A percentile compares a stretch with the other conserved stretches of the same genome.
Conservation (phyloP, 306 rosid species). For the Malus fusca region DNA sequence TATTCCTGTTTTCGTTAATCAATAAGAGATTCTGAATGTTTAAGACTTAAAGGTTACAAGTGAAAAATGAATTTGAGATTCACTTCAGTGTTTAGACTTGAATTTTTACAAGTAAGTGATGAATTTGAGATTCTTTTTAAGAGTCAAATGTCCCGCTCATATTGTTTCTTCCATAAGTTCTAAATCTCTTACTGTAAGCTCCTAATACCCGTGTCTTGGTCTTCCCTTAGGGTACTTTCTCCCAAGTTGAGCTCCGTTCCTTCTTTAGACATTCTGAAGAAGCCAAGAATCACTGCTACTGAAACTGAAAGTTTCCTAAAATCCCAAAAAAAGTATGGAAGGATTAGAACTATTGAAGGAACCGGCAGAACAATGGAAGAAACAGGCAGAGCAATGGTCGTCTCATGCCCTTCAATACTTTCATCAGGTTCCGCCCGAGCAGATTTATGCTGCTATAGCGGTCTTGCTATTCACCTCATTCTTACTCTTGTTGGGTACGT, state of each 20-base stretch:
- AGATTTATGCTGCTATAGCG: constrained; percentile 53
- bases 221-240: not conserved
- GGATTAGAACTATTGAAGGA: constrained; percentile 46
- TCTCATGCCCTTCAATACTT: constrained; percentile 19
- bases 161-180: too few relatives aligned
- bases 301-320: not conserved
- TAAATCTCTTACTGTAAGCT: too few relatives aligned
- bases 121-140: too few relatives aligned
- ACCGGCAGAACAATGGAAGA: constrained; percentile 5
- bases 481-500: constrained; percentile 39
- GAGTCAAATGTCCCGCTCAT: too few relatives aligned
- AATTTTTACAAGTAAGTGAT: too few relatives aligned
- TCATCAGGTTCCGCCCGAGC: constrained; percentile 48
- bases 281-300: too few relatives aligned
- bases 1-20: too few relatives aligned
- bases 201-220: not conserved
- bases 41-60: too few relatives aligned
- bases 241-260: not conserved
- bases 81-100: too few relatives aligned
- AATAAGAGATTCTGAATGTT: too few relatives aligned
- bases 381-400: not conserved
- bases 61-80: too few relatives aligned
- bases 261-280: not conserved
- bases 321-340: constrained; percentile 4
- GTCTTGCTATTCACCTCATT: constrained; percentile 40